Evolutionary conservation across 2,329 filamentous ascomycete species (phyloP), one percentile per base, ranked within the genome.

Genomic region (Neonectria magnoliae): DNA sequence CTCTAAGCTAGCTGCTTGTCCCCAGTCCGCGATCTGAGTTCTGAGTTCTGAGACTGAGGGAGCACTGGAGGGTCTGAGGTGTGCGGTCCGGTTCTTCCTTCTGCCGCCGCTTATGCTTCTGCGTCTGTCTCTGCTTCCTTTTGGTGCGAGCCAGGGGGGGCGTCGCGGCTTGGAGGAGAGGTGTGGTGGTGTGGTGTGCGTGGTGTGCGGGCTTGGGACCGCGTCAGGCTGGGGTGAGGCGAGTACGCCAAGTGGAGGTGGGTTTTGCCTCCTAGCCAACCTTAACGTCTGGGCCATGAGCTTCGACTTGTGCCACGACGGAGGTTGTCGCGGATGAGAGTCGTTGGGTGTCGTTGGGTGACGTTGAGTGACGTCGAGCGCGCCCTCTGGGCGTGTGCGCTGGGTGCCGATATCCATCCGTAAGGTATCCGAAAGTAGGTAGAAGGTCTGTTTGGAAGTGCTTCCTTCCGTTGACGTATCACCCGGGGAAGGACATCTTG

Each of bases 151-250:
- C 31, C 48, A 45, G 42, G 48, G 41, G 41, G 48, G 33, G 55
- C 44, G 38, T 48, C 22, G 53, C 48, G 48, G 33, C 50, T 20
- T 62, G 45, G 42, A 58, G 45, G 42, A 58, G 56, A 57, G 57
- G 52, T 62, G 52, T 62, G 55, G 67, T 64, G 58, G 65, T 65
- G 69, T 36, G 33, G 33, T 36, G 33, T 36, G 33, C 33, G 57
- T 65, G 60, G 70, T 61, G 61, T 44, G 41, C 47, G 48, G 61
- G 68, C 70, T 66, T 72, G 65, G 51, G 56, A 64, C 55, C 60
- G 62, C 67, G 65, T 62, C 60, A 60, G 61, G 63, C 68, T 62
- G 67, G 70, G 65, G 60, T 69, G 65, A 63, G 67, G 62, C 60
- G 56, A 65, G 68, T 60, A 58, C 65, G 47, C 69, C 52, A 65